Conservation (phyloP, 495 filamentous ascomycete species). For the Tricharina praecox region DNA sequence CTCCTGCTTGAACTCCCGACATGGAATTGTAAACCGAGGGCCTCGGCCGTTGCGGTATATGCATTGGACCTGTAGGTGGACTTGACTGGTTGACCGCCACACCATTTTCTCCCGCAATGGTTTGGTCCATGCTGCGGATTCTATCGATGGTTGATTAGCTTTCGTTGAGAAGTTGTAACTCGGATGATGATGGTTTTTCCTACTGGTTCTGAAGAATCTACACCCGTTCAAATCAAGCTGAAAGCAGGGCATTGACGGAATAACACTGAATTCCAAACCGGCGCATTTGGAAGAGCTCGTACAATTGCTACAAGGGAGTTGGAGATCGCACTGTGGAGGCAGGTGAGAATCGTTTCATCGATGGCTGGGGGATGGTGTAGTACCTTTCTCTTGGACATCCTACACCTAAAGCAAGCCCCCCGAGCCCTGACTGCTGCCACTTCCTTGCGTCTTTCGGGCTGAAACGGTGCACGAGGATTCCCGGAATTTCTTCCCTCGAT, state of each 20-base stretch:
- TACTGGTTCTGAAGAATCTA: background rate
- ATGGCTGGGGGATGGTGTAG: background rate
- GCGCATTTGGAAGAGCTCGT: background rate
- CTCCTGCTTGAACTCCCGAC: background rate
- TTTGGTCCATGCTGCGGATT: background rate
- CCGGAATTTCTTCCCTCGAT: background rate
- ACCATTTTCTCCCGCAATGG: background rate
- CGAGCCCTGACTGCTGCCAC: background rate
- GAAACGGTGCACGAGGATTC: background rate
- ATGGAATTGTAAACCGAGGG: background rate
- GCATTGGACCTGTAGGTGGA: background rate
- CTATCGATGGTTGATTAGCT: background rate
- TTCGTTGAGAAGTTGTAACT: background rate
- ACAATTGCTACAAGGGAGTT: background rate
- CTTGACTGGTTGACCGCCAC: background rate
- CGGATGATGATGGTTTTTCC: background rate
- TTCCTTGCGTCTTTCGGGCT: background rate
- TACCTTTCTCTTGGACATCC: background rate
- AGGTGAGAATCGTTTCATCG: background rate
- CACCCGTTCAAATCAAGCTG: background rate
- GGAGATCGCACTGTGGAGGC: background rate
- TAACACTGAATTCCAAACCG: background rate
- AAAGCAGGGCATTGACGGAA: background rate
- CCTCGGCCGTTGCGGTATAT: background rate
- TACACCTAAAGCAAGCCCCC: background rate